Conservation (phyloP, 2,329 filamentous ascomycete species). For the Cladophialophora chaetospira region DNA sequence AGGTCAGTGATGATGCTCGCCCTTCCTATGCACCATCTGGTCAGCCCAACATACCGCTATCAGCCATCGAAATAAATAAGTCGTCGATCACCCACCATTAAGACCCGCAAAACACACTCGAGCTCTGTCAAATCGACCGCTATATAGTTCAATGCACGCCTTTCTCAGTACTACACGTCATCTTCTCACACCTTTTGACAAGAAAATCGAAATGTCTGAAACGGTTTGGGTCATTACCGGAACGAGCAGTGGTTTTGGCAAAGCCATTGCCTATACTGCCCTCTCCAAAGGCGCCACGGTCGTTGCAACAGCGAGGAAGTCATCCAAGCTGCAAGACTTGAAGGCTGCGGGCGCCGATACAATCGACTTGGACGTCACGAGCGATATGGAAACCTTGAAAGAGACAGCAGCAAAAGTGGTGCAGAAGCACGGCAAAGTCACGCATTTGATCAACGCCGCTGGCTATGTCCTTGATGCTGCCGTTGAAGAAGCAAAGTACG, state of each 20-base stretch:
- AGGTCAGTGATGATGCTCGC: too few species aligned
- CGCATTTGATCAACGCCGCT: constrained; percentile 42
- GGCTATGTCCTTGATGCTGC: constrained; percentile 36
- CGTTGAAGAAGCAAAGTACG: constrained; percentile 36
- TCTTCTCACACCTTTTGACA: too few species aligned
- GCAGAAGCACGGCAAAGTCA: constrained; percentile 33
- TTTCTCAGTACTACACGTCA: too few species aligned
- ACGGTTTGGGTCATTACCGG: constrained; percentile 44
- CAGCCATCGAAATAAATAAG: too few species aligned
- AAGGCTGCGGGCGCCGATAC: constrained; percentile 33
- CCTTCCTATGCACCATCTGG: too few species aligned
- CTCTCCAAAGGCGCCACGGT: constrained; percentile 39
- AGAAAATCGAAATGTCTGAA: too few species aligned
- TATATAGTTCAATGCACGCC: too few species aligned
- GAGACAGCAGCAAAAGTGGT: constrained; percentile 15
- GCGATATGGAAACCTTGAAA: constrained; percentile 16
- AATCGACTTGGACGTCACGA: constrained; percentile 34
- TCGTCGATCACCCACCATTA: too few species aligned
- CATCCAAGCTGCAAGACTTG: constrained; percentile 34
- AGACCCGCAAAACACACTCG: too few species aligned
- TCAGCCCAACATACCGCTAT: too few species aligned
- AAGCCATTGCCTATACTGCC: constrained; percentile 34
- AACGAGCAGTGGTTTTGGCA: constrained; percentile 41
- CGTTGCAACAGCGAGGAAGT: constrained; percentile 40
- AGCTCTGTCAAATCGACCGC: too few species aligned